Base-by-base conservation (phyloP, 768 basidiomycete species). In the Exsudoporus frostii region DNA sequence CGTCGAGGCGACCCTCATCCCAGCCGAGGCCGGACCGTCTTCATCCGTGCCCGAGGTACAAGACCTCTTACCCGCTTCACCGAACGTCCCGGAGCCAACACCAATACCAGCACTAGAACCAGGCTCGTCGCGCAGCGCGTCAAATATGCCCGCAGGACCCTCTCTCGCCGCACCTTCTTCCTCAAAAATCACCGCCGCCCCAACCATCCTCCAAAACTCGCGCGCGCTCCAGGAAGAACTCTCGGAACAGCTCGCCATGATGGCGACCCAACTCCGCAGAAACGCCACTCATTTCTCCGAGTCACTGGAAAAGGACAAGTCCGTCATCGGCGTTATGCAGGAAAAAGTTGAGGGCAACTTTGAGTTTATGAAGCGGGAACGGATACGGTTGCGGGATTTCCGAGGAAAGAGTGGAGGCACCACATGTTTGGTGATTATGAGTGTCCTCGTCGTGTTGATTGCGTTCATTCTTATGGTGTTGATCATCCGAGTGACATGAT, bases 201-300 rank as follows among this genome's bases (percentile, higher is more conserved):
- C 75, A 4, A 70, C 74, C 5, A 73, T 76, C 61, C 69, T 80
- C 22, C 78, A 82, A 60, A 79, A 81, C 54, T 81, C 86, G n/a
- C 78, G 68, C 33, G 76, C 78, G 1, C 71, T 88, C 3, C 92
- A 95, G 24, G 81, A 90, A 46, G 82, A 89, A 22, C 81, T 95
- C 43, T 79, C 88, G 0, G 74, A 75, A 9, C 86, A 91, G 62
- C 81, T 95, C 24, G 85, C 84, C 1, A 69, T 82, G 51, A 98
- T 98, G 95, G 92, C 92, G 1, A 75, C 83, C 10, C 92, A 93
- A 65, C 82, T 98, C 45, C 90, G 89, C 61, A 77, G 82, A 22
- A 96, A 96, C 59, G 86, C 92, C 0, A 66, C 86, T 0, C 83
- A 92, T 61, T 95, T 98, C 65, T 80, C 87, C 5, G 76, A 77